Conservation (phyloP, 2,329 filamentous ascomycete genomes). For the Dactylella cylindrospora region DNA sequence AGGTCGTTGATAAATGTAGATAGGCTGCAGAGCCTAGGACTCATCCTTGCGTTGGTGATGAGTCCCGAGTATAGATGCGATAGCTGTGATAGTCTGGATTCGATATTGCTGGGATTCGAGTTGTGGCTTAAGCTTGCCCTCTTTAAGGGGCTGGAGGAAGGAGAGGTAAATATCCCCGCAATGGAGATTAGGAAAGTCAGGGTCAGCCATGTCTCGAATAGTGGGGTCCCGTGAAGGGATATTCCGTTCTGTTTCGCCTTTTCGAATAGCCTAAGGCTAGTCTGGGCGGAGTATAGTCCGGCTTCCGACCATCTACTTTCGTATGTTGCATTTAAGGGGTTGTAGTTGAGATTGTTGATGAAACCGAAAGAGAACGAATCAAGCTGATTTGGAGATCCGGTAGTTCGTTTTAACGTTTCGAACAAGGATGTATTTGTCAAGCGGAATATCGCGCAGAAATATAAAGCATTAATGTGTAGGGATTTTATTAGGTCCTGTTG, state of each 20-base stretch:
- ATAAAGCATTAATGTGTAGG: conserved; percentile 26
- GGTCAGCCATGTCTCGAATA: conserved; percentile 38
- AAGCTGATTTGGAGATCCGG: background rate
- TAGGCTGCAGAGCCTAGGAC: conserved; percentile 23
- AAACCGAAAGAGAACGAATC: conserved; percentile 2
- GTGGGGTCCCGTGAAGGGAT: conserved; percentile 16
- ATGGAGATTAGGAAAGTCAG: conserved; percentile 30
- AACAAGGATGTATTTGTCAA: conserved; percentile 22
- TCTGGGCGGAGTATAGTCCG: conserved; percentile 32
- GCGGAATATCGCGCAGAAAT: conserved; percentile 35
- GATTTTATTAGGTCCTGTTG: conserved; percentile 30
- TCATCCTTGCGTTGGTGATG: conserved; percentile 27
- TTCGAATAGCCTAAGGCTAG: conserved; percentile 30
- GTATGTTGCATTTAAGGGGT: conserved; percentile 15
- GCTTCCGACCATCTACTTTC: conserved; percentile 33
- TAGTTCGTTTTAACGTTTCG: conserved; percentile 12
- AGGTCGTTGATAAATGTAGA: conserved; percentile 37
- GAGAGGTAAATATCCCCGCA: conserved; percentile 24
- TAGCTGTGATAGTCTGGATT: conserved; percentile 19
- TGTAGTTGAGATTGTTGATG: background rate
- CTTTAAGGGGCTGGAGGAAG: no score
- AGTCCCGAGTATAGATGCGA: conserved; percentile 24
- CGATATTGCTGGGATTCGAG: conserved; percentile 7
- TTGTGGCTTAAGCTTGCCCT: background rate
- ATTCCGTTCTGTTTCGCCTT: conserved; percentile 25